Evolutionary conservation across 257 asterid genomes (phyloP), one percentile per base, ranked within the genome.

Genomic region (Paraleonurus japonicus): DNA sequence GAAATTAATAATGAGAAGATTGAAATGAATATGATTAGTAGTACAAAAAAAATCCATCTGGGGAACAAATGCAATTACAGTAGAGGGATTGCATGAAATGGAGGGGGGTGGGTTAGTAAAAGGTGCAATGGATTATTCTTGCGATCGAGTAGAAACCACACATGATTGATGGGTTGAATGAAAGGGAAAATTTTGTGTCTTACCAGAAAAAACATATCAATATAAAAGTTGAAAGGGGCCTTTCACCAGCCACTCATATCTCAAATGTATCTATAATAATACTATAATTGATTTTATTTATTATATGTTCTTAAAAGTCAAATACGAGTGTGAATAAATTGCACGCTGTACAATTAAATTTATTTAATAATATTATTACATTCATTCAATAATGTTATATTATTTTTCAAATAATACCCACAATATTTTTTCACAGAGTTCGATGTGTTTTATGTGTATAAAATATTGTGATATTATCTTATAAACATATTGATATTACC

Each of bases 191-290:
- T 27, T n/a, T 63, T 55, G 68, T 73, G 76, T 64, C 74, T 54
- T 67, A 61, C 78, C 83, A 66, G 65, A 75, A 70, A 73, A 51
- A 37, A 71, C 78, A 75, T 15, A 35, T 73, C 77, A 77, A 75
- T 30, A 63, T 43, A 37, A 76, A 80, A 78, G 78, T 82, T 81
- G 85, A 80, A 84, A 80, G 57, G 26, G 27, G 50, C 82, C 69
- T 61, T 74, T 76, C 81, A 82, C 76, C 84, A 69, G 16, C 81
- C 80, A 27, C 55, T 62, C 75, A 26, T 28, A 69, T 76, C 67
- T 32, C 37, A 32, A 4, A 0, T 32, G 9, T 32, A 32, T 32
- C 37, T 32, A 32, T 32, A 4, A 32, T 32, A 32, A 1, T n/a
- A n/a, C 9, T 32, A 32, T 32, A 32, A 4, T 6, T 6, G 0